These are phyloP conservation scores for Exophiala xenobiotica DNA, from an alignment of 2,329 filamentous ascomycete species.

Conservation along the genomic window DNA sequence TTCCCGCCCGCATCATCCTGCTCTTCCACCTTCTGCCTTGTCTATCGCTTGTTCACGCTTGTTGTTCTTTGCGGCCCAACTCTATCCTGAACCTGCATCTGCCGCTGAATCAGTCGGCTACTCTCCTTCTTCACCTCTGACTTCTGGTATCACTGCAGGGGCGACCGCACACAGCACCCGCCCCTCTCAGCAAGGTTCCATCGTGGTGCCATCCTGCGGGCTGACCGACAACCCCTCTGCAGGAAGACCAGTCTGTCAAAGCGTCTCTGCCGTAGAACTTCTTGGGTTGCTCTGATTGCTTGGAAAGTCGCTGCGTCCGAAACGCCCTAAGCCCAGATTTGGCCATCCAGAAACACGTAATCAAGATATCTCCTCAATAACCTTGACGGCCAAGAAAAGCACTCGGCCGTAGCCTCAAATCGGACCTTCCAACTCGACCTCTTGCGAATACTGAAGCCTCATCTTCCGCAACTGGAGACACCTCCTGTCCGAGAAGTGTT, in stretches of 20 bases:
- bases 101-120: background rate
- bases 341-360: background rate
- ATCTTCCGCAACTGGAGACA: background rate
- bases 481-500: background rate
- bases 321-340: background rate
- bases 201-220: background rate
- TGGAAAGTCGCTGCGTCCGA: background rate
- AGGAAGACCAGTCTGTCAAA: background rate
- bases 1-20: too few species aligned
- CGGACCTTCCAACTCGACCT: background rate
- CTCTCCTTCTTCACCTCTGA: background rate
- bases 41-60: background rate
- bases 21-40: background rate
- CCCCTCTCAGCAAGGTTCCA: background rate
- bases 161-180: background rate
- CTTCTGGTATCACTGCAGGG: background rate
- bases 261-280: background rate
- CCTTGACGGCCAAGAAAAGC: background rate
- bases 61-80: conserved; percentile 1
- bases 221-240: background rate
- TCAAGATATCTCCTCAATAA: background rate
- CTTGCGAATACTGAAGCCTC: background rate
- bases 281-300: background rate
- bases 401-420: background rate
- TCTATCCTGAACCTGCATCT: background rate